Conservation (phyloP, 768 basidiomycete species). For the Boletus pseudopeckii region DNA sequence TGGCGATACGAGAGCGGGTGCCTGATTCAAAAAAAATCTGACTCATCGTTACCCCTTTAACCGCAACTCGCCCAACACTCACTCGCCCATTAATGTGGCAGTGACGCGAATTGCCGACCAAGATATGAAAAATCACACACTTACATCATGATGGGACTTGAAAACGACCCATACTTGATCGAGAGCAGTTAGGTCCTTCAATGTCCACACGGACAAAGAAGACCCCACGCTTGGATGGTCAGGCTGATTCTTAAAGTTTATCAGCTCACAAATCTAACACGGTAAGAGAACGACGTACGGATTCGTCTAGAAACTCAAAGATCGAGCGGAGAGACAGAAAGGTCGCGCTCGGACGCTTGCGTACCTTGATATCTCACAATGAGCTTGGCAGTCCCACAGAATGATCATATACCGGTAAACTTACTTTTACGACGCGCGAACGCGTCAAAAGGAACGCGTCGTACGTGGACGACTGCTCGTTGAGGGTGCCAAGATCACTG, state of each 20-base stretch:
- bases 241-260: conserved; percentile 6
- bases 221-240: conserved; percentile 3
- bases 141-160: conserved; percentile 57
- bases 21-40: conserved; percentile 20
- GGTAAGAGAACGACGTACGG: conserved; percentile 13
- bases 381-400: background rate
- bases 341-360: conserved; percentile 20
- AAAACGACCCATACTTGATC: conserved; percentile 57
- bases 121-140: conserved; percentile 18
- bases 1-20: conserved; percentile 10
- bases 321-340: conserved; percentile 27
- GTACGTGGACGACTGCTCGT: conserved; percentile 6
- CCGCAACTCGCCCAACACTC: too few relatives aligned
- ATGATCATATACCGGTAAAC: conserved; percentile 15
- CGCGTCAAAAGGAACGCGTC: conserved; percentile 47
- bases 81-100: background rate
- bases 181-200: conserved; percentile 34
- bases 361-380: conserved; percentile 18
- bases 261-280: conserved; percentile 5
- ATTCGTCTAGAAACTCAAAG: conserved; percentile 19
- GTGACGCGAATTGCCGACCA: background rate
- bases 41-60: conserved; percentile 12
- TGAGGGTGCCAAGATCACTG: conserved; percentile 6
- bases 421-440: conserved; percentile 53
- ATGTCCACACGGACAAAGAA: conserved; percentile 49